These are phyloP conservation scores for Saksenaea vasiformis DNA, from an alignment of 371 early-diverging fungal species.

Conservation along the genomic window DNA sequence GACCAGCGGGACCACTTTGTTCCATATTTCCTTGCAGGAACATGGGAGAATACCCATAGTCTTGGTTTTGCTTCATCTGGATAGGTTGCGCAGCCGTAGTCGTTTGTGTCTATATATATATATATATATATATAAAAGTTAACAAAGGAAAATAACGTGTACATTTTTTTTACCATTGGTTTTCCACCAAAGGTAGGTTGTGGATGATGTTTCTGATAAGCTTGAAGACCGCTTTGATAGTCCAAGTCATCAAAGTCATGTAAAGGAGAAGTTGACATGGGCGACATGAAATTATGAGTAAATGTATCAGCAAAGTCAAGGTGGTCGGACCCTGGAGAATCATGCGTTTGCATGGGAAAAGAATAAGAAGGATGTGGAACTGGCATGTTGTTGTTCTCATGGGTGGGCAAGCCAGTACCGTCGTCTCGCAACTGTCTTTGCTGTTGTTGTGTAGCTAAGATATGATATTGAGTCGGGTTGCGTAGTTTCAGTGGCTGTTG, in stretches of 20 bases:
- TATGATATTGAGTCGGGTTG: conserved; percentile 14
- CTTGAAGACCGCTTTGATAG: conserved; percentile 10
- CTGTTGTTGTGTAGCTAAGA: conserved; percentile 12
- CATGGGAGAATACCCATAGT: conserved; percentile 8
- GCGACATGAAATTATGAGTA: conserved; percentile 4
- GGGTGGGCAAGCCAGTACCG: background rate
- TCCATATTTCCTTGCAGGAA: background rate
- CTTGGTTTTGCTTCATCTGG: conserved; percentile 11
- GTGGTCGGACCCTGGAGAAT: background rate
- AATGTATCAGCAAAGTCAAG: conserved; percentile 7
- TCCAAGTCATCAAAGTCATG: conserved; percentile 23
- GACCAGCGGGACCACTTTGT: background rate
- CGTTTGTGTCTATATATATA: conserved; percentile 1
- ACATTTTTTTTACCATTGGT: background rate
- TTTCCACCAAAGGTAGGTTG: background rate
- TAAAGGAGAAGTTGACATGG: conserved; percentile 7
- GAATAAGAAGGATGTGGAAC: conserved; percentile 2
- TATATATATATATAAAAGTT: background rate
- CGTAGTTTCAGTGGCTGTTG: conserved; percentile 16
- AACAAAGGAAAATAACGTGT: background rate
- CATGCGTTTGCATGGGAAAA: conserved; percentile 2
- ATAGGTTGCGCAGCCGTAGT: conserved; percentile 6
- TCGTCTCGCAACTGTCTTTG: background rate
- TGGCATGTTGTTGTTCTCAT: background rate
- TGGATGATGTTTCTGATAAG: conserved; percentile 8